These are phyloP conservation scores for Zanthoxylum bungeanum DNA, from an alignment of 345 rosid species.

Conservation along the genomic window DNA sequence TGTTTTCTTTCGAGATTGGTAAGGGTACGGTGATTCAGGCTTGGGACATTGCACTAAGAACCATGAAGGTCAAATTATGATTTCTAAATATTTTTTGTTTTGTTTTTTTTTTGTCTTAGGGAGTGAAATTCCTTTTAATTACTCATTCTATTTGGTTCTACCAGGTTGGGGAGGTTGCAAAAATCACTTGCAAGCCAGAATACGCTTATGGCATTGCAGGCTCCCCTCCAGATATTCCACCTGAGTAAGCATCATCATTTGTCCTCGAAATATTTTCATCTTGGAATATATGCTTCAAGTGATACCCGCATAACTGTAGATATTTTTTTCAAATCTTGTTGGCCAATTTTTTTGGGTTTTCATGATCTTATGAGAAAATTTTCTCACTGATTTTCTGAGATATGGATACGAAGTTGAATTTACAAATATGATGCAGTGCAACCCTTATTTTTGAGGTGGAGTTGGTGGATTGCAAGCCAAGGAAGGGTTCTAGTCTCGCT, in stretches of 20 bases:
- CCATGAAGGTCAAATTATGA: conserved; percentile 66
- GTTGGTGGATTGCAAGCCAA: conserved; percentile 66
- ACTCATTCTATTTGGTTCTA: conserved; percentile 1
- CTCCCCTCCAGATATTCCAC: conserved; percentile 89
- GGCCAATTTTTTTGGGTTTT: not conserved
- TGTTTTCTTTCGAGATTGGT: conserved; percentile 87
- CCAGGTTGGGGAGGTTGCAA: conserved; percentile 97
- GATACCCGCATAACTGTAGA: too few species aligned
- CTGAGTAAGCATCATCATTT: conserved; percentile 46
- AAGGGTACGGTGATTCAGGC: conserved; percentile 78
- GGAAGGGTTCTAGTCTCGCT: conserved; percentile 69
- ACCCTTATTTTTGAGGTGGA: conserved; percentile 90
- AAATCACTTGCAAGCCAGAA: conserved; percentile 87
- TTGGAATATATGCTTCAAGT: not conserved
- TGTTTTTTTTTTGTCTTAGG: not conserved
- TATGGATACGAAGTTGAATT: not conserved
- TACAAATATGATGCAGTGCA: conserved; percentile 49
- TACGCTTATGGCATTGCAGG: conserved; percentile 89
- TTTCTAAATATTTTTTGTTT: not conserved
- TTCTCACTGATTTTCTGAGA: not conserved
- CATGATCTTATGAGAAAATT: not conserved
- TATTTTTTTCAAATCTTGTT: too few species aligned
- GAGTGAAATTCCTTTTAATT: not conserved
- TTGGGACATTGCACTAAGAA: conserved; percentile 82
- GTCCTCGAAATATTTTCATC: not conserved